Evolutionary conservation across 164 flowering plant species (phyloP).

Genomic region (Umbellularia californica): DNA sequence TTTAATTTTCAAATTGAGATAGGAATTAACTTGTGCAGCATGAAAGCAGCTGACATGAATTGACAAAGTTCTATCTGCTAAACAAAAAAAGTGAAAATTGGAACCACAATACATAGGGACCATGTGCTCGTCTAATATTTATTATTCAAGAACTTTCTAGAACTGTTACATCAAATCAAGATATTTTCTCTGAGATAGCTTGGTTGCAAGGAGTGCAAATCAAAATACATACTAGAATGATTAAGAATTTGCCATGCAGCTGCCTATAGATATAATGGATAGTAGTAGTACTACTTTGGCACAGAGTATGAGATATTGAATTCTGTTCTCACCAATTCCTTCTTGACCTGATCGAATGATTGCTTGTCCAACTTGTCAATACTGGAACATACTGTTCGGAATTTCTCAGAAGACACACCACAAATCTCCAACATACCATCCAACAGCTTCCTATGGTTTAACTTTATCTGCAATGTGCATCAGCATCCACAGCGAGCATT

Average conservation of each 20-base stretch:
- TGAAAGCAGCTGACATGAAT: too few relatives aligned
- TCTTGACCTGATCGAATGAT: conserved; percentile 70
- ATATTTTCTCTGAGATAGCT: neutral
- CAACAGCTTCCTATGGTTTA: conserved; percentile 82
- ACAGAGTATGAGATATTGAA: neutral
- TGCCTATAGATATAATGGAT: neutral
- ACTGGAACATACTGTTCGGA: conserved; percentile 92
- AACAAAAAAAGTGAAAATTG: too few relatives aligned
- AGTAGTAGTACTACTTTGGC: neutral
- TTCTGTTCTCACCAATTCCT: conserved; percentile 65
- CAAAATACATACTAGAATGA: neutral
- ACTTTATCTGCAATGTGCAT: conserved; percentile 53
- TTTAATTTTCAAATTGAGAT: too few relatives aligned
- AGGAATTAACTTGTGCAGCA: too few relatives aligned
- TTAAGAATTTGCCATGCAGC: neutral
- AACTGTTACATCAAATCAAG: neutral
- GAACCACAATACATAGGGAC: neutral
- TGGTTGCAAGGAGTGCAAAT: neutral
- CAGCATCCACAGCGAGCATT: neutral
- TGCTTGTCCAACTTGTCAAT: conserved; percentile 97
- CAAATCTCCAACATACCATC: conserved; percentile 96
- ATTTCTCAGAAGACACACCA: conserved; percentile 90
- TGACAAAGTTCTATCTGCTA: too few relatives aligned
- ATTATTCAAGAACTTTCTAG: neutral
- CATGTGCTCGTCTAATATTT: neutral